phyloP scores from a whole-genome alignment of 352 stramenopile species.

The Phytophthora parvispora region DNA sequence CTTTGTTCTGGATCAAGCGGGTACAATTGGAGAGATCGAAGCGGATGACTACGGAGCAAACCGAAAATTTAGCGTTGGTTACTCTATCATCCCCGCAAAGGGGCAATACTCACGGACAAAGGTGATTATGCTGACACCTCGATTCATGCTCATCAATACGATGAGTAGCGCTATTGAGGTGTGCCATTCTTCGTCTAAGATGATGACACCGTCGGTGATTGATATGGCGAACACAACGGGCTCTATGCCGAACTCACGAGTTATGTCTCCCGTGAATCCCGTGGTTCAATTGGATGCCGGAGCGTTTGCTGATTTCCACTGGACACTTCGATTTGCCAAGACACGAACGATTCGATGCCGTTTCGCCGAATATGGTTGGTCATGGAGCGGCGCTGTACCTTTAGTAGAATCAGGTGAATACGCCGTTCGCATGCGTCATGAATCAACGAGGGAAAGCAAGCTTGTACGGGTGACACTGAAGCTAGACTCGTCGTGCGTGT shows the following conservation, averaged over 20 bases:
- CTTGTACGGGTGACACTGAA: constrained; percentile 85
- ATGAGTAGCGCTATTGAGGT: constrained; percentile 77
- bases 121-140: constrained; percentile 88
- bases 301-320: constrained; percentile 88
- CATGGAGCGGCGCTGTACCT: constrained; percentile 87
- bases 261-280: constrained; percentile 77
- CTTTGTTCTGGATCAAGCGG: constrained; percentile 79
- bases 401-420: constrained; percentile 84
- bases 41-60: constrained; percentile 68
- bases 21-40: constrained; percentile 82
- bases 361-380: constrained; percentile 79
- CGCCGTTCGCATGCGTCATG: constrained; percentile 85
- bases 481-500: constrained; percentile 80
- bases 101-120: constrained; percentile 88
- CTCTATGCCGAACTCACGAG: constrained; percentile 52
- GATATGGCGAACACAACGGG: constrained; percentile 48
- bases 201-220: constrained; percentile 51
- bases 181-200: constrained; percentile 83
- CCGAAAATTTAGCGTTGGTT: constrained; percentile 84
- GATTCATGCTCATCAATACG: constrained; percentile 90
- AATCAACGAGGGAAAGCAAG: constrained; percentile 83
- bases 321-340: constrained; percentile 76
- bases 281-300: constrained; percentile 76
- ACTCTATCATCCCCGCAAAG: constrained; percentile 81
- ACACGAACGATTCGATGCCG: constrained; percentile 84